Base-by-base conservation (phyloP, 768 basidiomycete genomes). In the Flagelloscypha sp. region DNA sequence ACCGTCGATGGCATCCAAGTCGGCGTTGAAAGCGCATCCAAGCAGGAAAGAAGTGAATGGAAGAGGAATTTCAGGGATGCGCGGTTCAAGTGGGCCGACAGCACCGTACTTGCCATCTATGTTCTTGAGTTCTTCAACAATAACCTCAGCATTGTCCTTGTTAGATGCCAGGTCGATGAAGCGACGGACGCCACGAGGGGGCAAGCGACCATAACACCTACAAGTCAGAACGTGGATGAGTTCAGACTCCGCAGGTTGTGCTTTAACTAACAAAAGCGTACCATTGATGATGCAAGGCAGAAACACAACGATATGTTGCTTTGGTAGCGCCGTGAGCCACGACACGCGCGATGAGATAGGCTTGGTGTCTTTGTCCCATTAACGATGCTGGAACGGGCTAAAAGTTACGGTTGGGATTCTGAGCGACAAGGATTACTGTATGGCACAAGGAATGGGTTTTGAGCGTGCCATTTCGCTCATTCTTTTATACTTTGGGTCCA, bases 191-290 rank as follows among this genome's bases (percentile, higher is more conserved):
- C 57, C 58, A 0, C 20, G 33, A 8, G 63, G 43, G 17, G 65
- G 61, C 15, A 60, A 45, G 10, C 42, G 35, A 18, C 58, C 61
- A 37, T 57, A 63, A 42, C 55, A 65, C 61, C 58, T n/a, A n/a
- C n/a, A n/a, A n/a, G n/a, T n/a, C n/a, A n/a, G n/a, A n/a, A n/a
- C n/a, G n/a, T n/a, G n/a, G n/a, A n/a, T n/a, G n/a, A n/a, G n/a
- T n/a, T n/a, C n/a, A n/a, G n/a, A n/a, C n/a, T n/a, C n/a, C n/a
- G n/a, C n/a, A n/a, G n/a, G n/a, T n/a, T n/a, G n/a, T n/a, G n/a
- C n/a, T n/a, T n/a, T n/a, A n/a, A n/a, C n/a, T n/a, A n/a, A 32
- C 11, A 32, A 15, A 16, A 32, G 5, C 6, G 17, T 12, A 16
- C 7, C 5, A 32, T 11, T 5, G 30, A 7, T 35, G 33, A 35